Percentiles rank a stretch among this genome's conserved stretches.
phyloP scores from a whole-genome alignment of 805 yeast genomes.

The Lipomyces orientalis region DNA sequence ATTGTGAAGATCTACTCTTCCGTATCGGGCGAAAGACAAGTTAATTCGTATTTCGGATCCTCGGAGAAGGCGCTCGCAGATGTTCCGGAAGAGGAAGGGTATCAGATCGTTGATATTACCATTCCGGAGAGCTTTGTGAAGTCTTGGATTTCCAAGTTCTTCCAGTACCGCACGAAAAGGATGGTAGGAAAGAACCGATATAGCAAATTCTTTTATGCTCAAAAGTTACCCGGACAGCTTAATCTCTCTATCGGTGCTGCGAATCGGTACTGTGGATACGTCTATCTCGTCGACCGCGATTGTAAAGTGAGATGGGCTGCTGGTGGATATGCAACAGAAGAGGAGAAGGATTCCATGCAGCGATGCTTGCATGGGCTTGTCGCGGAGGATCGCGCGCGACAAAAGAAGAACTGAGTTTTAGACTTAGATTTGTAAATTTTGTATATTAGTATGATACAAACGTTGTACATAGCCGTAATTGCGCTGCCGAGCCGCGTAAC shows the following conservation, averaged over 20 bases:
- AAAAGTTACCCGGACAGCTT: constrained; percentile 23
- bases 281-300: constrained; percentile 74
- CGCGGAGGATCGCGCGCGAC: constrained; percentile 25
- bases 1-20: constrained; percentile 70
- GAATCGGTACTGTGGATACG: constrained; percentile 81
- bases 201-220: constrained; percentile 56
- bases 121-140: constrained; percentile 76
- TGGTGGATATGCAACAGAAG: constrained; percentile 76
- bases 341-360: constrained; percentile 56
- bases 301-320: constrained; percentile 90
- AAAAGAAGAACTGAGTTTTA: background rate
- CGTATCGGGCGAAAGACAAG: constrained; percentile 71
- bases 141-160: constrained; percentile 63
- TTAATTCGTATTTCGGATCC: constrained; percentile 62
- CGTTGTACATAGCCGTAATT: background rate
- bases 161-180: constrained; percentile 54
- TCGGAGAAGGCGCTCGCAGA: constrained; percentile 50
- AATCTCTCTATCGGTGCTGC: constrained; percentile 56
- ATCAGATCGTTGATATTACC: constrained; percentile 78
- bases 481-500: background rate
- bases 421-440: background rate
- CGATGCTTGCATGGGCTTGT: constrained; percentile 28
- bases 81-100: constrained; percentile 49
- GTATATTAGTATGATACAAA: background rate
- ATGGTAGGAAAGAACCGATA: constrained; percentile 57